Evolutionary conservation across 345 rosid species (phyloP).

Genomic region (Acer negundo): DNA sequence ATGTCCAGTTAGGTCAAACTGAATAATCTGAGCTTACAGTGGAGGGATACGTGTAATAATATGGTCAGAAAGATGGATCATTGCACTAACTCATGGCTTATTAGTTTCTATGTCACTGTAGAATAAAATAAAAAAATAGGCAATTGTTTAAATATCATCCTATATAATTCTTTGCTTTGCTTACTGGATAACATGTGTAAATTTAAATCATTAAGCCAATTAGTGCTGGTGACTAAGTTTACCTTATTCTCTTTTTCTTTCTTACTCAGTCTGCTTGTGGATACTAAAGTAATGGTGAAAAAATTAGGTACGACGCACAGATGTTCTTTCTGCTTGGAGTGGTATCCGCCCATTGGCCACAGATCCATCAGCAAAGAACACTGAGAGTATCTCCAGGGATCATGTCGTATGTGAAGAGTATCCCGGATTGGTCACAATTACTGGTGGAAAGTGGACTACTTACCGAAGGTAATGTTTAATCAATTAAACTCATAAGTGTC

Average conservation of each 20-base stretch:
- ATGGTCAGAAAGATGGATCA: neutral
- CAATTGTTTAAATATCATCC: neutral
- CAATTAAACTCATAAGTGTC: conserved; percentile 4
- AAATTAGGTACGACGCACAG: conserved; percentile 78
- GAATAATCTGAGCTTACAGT: neutral
- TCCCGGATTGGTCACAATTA: conserved; percentile 95
- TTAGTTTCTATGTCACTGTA: neutral
- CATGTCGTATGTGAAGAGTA: conserved; percentile 85
- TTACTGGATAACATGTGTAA: neutral
- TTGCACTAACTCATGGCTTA: neutral
- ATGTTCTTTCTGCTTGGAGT: conserved; percentile 99
- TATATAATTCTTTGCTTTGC: neutral
- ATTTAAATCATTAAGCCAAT: neutral
- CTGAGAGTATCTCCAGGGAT: conserved; percentile 97
- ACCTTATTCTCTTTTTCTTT: conserved; percentile 7
- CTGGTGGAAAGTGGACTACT: conserved; percentile 99
- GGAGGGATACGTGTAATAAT: neutral
- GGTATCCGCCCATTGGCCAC: conserved; percentile 94
- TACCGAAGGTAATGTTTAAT: conserved; percentile 72
- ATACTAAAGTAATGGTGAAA: conserved; percentile 19
- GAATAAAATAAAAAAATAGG: neutral
- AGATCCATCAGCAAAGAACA: conserved; percentile 88
- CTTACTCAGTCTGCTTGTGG: conserved; percentile 21
- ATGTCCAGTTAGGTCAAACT: neutral
- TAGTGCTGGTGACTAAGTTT: neutral